Conservation (phyloP, 2,329 filamentous ascomycete species). For the Aspergillus sergii region DNA sequence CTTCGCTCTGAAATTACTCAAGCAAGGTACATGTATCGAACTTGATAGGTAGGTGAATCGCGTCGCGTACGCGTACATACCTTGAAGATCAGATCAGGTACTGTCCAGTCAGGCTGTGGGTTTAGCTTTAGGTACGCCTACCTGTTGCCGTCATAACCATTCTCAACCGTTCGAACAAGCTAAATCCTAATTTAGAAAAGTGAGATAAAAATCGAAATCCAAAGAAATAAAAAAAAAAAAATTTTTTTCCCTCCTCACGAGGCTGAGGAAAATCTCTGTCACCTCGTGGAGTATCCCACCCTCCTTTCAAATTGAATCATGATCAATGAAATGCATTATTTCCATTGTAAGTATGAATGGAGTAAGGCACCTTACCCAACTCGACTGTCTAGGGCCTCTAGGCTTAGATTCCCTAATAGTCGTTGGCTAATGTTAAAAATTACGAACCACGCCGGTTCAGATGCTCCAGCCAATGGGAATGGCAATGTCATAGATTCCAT, state of each 20-base stretch:
- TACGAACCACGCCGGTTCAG: conserved; percentile 8
- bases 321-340: background rate
- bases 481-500: conserved; percentile 14
- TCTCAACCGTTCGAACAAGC: background rate
- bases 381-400: background rate
- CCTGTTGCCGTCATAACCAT: background rate
- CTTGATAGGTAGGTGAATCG: conserved; percentile 13
- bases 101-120: background rate
- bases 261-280: conserved; percentile 8
- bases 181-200: background rate
- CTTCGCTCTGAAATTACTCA: background rate
- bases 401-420: background rate
- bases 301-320: background rate
- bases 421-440: conserved; percentile 1
- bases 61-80: conserved; percentile 20
- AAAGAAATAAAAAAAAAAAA: background rate
- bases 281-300: conserved; percentile 3
- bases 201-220: background rate
- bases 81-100: background rate
- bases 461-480: conserved; percentile 14
- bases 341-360: background rate
- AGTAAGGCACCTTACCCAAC: background rate
- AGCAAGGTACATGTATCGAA: background rate
- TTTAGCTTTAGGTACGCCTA: conserved; percentile 3
- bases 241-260: background rate